Base-by-base conservation (phyloP, 257 asterid genomes). In the Avicennia marina region DNA sequence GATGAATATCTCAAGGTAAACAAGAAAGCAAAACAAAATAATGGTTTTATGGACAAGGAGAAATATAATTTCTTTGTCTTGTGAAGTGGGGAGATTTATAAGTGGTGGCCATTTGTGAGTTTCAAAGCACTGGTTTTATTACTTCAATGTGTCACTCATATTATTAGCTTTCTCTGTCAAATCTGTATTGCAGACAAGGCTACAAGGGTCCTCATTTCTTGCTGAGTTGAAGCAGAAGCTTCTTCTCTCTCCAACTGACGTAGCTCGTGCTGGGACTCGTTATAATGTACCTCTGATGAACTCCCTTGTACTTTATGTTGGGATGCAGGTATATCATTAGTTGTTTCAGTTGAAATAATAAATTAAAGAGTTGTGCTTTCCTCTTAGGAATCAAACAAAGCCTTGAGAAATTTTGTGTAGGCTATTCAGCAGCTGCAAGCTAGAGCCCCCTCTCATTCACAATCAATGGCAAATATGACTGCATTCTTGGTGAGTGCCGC, bases 1-100 rank as follows among this genome's bases (percentile, higher is more conserved):
- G 97, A 89, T 58, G 97, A 89, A 71, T 89, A 80, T 67, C 86
- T 89, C 58, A 89, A 84, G 99, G 99, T 89, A 80, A 60, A 51
- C 29, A 11, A 40, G 6, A 39, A 44, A 10, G 11, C 19, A 44
- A n/a, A 29, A 15, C 40, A 25, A 32, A 65, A 4, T 69, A 21
- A 20, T 45, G 52, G 11, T 11, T 16, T 36, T 31, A 10, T n/a
- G n/a, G n/a, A n/a, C n/a, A n/a, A n/a, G n/a, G n/a, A n/a, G n/a
- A n/a, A n/a, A n/a, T n/a, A n/a, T n/a, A n/a, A n/a, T n/a, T n/a
- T n/a, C n/a, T n/a, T n/a, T n/a, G 13, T 36, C 41, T 36, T 36
- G 13, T 11, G 13, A 36, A 12, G 8, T 29, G 34, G 4, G 4
- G 34, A 29, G 4, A 4, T 4, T 29, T 16, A 15, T 8, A n/a